Base-by-base conservation (phyloP, 108 stramenopile genomes). In the Nitzschia inconspicua region DNA sequence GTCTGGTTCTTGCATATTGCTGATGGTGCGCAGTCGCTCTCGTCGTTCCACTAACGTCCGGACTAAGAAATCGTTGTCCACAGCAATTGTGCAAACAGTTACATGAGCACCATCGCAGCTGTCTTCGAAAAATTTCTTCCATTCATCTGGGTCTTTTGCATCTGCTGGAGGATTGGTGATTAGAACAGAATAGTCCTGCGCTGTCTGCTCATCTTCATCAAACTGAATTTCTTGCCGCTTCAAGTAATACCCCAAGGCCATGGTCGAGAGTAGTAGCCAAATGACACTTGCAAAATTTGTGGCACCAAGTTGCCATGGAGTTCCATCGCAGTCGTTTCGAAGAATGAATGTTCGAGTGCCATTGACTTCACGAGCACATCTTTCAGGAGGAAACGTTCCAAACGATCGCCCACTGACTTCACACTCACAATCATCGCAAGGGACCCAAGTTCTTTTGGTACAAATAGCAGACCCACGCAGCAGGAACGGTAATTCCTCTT, bases 191-290 rank as follows among this genome's bases (percentile, higher is more conserved):
- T 96, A 96, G 77, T 96, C 95, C 55, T 93, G 89, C 7, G 92
- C 87, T 6, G 95, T 96, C 47, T 94, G 91, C 52, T 86, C 86
- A 28, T 90, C 86, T 62, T 88, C 91, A 36, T 95, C 94, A 41
- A 84, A 86, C 9, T 44, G 30, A 42, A 83, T 63, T 59, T 85
- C 88, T 66, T 77, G 58, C 18, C 57, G 58, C 16, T 43, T 49
- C 43, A 83, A 64, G 57, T 80, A 88, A 29, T 41, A 41, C 19
- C 59, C 78, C 36, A 82, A 44, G 11, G 64, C 18, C 2, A 75
- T 18, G 6, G 76, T 68, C 3, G 71, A 59, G 1, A 85, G 8
- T 3, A 86, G 54, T 0, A 86, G 47, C 14, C 88, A 56, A 0
- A 85, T 28, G 5, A 86, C 30, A 3, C 79, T 80, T 0, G 65